Conservation (phyloP, 2,329 filamentous ascomycete genomes). For the Lecanicillium sp. region DNA sequence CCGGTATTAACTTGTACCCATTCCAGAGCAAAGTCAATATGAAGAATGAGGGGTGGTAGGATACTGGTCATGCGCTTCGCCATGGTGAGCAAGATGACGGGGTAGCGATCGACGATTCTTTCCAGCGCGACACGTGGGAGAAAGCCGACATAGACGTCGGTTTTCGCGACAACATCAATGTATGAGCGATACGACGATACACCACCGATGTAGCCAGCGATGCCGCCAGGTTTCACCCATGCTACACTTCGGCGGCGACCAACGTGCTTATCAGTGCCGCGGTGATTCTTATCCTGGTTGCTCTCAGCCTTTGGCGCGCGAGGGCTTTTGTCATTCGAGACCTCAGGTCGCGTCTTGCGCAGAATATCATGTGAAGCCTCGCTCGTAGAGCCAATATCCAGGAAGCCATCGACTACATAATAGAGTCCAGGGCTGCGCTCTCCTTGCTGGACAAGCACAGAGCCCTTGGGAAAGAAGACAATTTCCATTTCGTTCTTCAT, state of each 20-base stretch:
- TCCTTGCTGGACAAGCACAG: conserved; percentile 90
- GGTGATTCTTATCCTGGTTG: background rate
- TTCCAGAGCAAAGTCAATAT: conserved; percentile 97
- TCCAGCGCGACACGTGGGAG: conserved; percentile 80
- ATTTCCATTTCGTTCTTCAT: conserved; percentile 92
- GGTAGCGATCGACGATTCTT: conserved; percentile 86
- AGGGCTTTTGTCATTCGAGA: background rate
- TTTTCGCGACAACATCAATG: conserved; percentile 94
- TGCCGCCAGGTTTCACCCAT: conserved; percentile 86
- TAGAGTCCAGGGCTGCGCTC: conserved; percentile 95
- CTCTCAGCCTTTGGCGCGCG: background rate
- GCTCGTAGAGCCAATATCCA: conserved; percentile 80
- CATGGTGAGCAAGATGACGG: conserved; percentile 89
- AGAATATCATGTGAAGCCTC: conserved; percentile 25
- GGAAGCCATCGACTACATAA: conserved; percentile 94
- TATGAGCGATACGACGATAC: conserved; percentile 95
- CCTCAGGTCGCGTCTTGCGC: conserved; percentile 17
- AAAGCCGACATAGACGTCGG: conserved; percentile 96
- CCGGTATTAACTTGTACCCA: conserved; percentile 97
- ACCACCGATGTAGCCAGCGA: conserved; percentile 91
- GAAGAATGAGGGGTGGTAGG: conserved; percentile 80
- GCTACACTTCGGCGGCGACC: conserved; percentile 66
- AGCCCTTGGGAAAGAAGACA: conserved; percentile 92
- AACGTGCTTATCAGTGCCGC: conserved; percentile 40
- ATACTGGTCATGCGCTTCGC: conserved; percentile 89